Percentiles rank a stretch among this genome's conserved stretches.
phyloP scores from a whole-genome alignment of 345 rosid genomes.

The Trapa bicornis region DNA sequence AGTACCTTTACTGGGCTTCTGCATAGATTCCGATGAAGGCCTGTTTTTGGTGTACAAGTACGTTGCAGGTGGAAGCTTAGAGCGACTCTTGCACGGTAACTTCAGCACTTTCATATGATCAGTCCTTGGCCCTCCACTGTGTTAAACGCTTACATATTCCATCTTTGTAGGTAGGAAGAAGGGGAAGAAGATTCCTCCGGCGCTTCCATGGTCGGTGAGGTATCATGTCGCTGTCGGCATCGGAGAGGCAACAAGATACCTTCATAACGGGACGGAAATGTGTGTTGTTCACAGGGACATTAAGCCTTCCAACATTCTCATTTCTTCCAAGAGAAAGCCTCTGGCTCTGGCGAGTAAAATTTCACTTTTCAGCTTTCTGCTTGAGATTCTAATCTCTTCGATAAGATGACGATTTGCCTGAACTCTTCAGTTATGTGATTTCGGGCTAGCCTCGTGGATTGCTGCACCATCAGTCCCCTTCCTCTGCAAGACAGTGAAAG shows the following conservation, averaged over 20 bases:
- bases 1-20: slow-evolving; percentile 78
- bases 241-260: slow-evolving; percentile 64
- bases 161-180: slow-evolving; percentile 44
- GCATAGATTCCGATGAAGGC: slow-evolving; percentile 83
- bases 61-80: slow-evolving; percentile 88
- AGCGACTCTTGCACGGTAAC: slow-evolving; percentile 76
- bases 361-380: background rate
- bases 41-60: slow-evolving; percentile 82
- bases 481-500: slow-evolving; percentile 95
- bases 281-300: slow-evolving; percentile 95
- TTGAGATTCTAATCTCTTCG: background rate
- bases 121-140: background rate
- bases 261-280: slow-evolving; percentile 75
- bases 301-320: slow-evolving; percentile 88
- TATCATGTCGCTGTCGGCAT: slow-evolving; percentile 73
- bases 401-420: background rate
- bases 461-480: slow-evolving; percentile 81
- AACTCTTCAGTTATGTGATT: slow-evolving; percentile 69
- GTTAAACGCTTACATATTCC: background rate
- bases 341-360: slow-evolving; percentile 27
- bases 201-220: slow-evolving; percentile 64
- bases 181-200: slow-evolving; percentile 26
- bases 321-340: slow-evolving; percentile 70
- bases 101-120: background rate
- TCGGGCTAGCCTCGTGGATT: slow-evolving; percentile 92